These are phyloP conservation scores for Saitozyma podzolica DNA, from an alignment of 768 basidiomycete species.

Conservation along the genomic window DNA sequence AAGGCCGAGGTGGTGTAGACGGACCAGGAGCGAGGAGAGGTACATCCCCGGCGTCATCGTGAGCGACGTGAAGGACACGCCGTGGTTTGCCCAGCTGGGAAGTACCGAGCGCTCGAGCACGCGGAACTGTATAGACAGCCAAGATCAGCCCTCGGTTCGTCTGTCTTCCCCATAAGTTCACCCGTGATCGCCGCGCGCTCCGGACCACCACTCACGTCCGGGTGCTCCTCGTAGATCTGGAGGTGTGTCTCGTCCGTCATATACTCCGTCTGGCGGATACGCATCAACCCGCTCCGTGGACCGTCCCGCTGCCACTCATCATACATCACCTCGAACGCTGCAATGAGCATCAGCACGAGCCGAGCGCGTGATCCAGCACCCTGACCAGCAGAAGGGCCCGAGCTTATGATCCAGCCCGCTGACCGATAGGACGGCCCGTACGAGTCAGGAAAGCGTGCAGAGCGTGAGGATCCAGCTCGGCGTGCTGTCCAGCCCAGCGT, in stretches of 20 bases:
- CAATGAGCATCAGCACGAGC: too few relatives aligned
- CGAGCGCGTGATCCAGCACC: too few relatives aligned
- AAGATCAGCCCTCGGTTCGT: slow-evolving; percentile 20
- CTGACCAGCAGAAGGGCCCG: too few relatives aligned
- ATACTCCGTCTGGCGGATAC: slow-evolving; percentile 50
- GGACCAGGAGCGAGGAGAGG: slow-evolving; percentile 36
- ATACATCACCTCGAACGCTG: slow-evolving; percentile 48
- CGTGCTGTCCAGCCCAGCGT: too few relatives aligned
- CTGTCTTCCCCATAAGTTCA: not conserved
- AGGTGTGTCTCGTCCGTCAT: slow-evolving; percentile 42
- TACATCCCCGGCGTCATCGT: slow-evolving; percentile 50
- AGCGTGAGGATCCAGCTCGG: too few relatives aligned
- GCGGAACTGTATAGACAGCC: not conserved
- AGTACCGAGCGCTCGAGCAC: too few relatives aligned
- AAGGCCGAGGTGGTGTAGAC: slow-evolving; percentile 17
- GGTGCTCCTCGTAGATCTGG: slow-evolving; percentile 48
- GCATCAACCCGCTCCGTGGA: slow-evolving; percentile 41
- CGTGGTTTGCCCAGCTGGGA: slow-evolving; percentile 23
- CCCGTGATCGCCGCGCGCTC: not conserved
- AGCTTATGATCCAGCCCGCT: too few relatives aligned
- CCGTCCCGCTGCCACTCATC: slow-evolving; percentile 31
- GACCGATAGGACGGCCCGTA: too few relatives aligned
- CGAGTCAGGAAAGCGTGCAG: too few relatives aligned
- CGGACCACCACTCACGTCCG: slow-evolving; percentile 33
- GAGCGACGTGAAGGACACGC: slow-evolving; percentile 50